Evolutionary conservation across 1,284 basidiomycete genomes (phyloP), one percentile per base, ranked within the genome.

Genomic region (Fistulina hepatica): DNA sequence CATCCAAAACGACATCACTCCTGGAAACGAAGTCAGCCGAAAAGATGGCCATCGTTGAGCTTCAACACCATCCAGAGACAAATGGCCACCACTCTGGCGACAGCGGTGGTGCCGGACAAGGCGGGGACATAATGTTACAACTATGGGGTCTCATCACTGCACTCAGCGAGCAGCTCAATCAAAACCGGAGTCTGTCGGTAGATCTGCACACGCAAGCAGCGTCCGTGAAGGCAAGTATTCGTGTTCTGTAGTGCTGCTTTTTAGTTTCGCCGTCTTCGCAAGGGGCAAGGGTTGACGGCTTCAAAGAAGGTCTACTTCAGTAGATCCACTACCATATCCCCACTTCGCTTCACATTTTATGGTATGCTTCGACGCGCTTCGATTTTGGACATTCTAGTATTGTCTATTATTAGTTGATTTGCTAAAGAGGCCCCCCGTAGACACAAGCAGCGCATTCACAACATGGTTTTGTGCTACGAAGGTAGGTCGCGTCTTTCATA

Each of bases 401-500:
- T 13, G 22, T 25, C 21, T 2, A 13, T 6, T 12, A 15, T 10
- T 17, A 39, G 16, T 17, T 35, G 20, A 37, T 24, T 21, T 24
- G 17, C 21, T 10, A 37, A 33, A 37, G 30, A 37, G 25, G 2
- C 34, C n/a, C 10, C 45, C 15, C 38, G 16, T 50, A 81, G 79
- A 65, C 61, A 24, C 76, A 81, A 55, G 73, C 77, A 4, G 56
- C 75, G 12, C 76, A 82, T 53, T 69, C 76, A 19, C 76, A 83
- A 50, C 90, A 89, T 1, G 94, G 94, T 1, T 98, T 93, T 58
- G 90, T 95, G 6, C 62, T 99, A 25, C 73, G 93, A 42, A 74
- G 91, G 65, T 81, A 47, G 28, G 72, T 61, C 24, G 9, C n/a
- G 8, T 3, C 28, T 11, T 16, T 20, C 30, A 33, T 7, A 34